A percentile compares a stretch with the other conserved stretches of the same genome.
These are phyloP conservation scores for Ogataea degrootiae DNA, from an alignment of 805 yeast genomes.

Conservation along the genomic window DNA sequence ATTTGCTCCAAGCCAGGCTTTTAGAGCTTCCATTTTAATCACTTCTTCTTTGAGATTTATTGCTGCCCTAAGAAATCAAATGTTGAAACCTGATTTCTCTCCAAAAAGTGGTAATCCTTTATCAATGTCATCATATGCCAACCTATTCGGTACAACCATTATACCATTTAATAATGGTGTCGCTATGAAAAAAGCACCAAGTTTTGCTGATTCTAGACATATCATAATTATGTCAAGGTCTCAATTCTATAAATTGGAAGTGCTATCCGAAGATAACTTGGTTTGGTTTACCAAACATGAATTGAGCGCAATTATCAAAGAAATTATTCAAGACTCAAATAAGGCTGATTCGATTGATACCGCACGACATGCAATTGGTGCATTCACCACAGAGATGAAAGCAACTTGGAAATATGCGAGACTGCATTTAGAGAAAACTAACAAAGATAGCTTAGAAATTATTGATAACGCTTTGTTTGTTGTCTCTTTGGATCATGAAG, in stretches of 20 bases:
- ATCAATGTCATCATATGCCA: conserved; percentile 64
- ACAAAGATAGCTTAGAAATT: conserved; percentile 30
- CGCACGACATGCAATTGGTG: conserved; percentile 45
- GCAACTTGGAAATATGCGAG: conserved; percentile 46
- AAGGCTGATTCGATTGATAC: conserved; percentile 33
- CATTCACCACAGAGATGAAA: conserved; percentile 51
- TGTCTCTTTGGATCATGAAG: conserved; percentile 43
- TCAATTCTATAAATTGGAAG: conserved; percentile 47
- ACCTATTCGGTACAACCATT: conserved; percentile 67
- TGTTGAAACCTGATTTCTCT: conserved; percentile 53
- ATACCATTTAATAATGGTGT: conserved; percentile 41
- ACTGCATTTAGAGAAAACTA: conserved; percentile 35
- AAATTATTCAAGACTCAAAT: conserved; percentile 37
- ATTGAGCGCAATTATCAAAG: conserved; percentile 38
- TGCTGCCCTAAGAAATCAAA: conserved; percentile 49
- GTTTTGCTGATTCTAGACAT: conserved; percentile 39
- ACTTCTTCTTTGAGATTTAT: conserved; percentile 65
- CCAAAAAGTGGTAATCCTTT: conserved; percentile 47
- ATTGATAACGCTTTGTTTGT: conserved; percentile 51
- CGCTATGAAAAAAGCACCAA: conserved; percentile 31
- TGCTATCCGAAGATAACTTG: conserved; percentile 37
- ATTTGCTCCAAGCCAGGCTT: conserved; percentile 56
- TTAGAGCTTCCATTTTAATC: conserved; percentile 62
- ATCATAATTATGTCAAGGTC: conserved; percentile 46
- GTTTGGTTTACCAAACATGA: conserved; percentile 54